Evolutionary conservation across 2,329 filamentous ascomycete species (phyloP).

Genomic region (Kalaharituber pfeilii): DNA sequence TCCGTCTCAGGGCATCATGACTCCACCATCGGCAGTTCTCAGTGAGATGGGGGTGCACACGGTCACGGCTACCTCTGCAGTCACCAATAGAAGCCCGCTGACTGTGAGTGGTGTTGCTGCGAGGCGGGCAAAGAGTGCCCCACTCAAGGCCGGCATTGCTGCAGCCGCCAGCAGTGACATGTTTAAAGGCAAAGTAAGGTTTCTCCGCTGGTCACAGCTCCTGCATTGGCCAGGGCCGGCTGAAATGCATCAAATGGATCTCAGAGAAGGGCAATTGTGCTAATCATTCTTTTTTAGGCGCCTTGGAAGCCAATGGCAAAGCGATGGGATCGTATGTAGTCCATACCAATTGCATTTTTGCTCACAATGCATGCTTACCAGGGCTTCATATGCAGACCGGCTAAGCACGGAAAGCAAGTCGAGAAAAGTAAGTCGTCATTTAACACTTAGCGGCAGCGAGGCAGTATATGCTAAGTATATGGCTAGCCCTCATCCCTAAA

Average conservation of each 20-base stretch:
- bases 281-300: conserved; percentile 25
- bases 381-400: conserved; percentile 27
- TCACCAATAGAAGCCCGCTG: conserved; percentile 30
- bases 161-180: conserved; percentile 61
- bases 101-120: conserved; percentile 45
- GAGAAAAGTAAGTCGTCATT: conserved; percentile 25
- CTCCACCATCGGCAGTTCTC: background rate
- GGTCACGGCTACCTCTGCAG: conserved; percentile 32
- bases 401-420: conserved; percentile 45
- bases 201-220: background rate
- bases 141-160: conserved; percentile 57
- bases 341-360: background rate
- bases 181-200: conserved; percentile 57
- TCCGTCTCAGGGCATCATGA: too few species aligned
- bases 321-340: conserved; percentile 61
- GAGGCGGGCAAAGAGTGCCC: conserved; percentile 52
- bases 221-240: conserved; percentile 7
- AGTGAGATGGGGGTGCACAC: conserved; percentile 18
- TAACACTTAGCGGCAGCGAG: conserved; percentile 23
- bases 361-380: background rate
- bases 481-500: conserved; percentile 60
- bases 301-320: conserved; percentile 56
- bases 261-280: conserved; percentile 12
- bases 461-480: too few species aligned
- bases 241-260: conserved; percentile 18